phyloP scores from a whole-genome alignment of 768 basidiomycete genomes.

The Lyophyllum semitale region DNA sequence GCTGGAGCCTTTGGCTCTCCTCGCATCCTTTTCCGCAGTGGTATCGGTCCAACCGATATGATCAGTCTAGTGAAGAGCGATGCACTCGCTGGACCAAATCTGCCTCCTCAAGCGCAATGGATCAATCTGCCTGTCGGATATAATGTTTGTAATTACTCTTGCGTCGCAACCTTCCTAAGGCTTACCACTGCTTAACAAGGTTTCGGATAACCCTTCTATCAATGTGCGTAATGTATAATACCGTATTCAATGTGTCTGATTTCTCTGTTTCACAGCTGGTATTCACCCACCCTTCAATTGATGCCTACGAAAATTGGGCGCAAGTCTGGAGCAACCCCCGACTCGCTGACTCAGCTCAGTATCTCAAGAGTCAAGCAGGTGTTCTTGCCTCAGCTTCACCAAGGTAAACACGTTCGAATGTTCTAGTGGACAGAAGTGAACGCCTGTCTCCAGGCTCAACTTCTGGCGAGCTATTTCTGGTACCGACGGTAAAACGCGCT shows the following conservation, averaged over 20 bases:
- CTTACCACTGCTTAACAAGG: too few relatives aligned
- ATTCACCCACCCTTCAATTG: slow-evolving; percentile 63
- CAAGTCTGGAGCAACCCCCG: slow-evolving; percentile 55
- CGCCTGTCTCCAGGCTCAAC: slow-evolving; percentile 42
- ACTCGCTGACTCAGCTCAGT: slow-evolving; percentile 57
- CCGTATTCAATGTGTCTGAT: not conserved
- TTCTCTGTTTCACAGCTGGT: slow-evolving; percentile 40
- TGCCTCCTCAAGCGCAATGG: slow-evolving; percentile 51
- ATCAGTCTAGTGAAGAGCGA: slow-evolving; percentile 49
- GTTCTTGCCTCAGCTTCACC: slow-evolving; percentile 46
- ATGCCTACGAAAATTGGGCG: slow-evolving; percentile 68
- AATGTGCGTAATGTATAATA: slow-evolving; percentile 33
- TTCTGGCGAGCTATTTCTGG: slow-evolving; percentile 61
- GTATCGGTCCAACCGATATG: slow-evolving; percentile 64
- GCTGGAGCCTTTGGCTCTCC: slow-evolving; percentile 60
- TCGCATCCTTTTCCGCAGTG: slow-evolving; percentile 59
- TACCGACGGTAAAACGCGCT: slow-evolving; percentile 48
- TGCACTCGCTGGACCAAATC: slow-evolving; percentile 41
- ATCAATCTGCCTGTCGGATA: slow-evolving; percentile 63
- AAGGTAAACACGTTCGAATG: not conserved
- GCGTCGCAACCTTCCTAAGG: not conserved
- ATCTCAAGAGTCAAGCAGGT: slow-evolving; percentile 52
- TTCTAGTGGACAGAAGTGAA: not conserved
- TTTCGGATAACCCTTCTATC: slow-evolving; percentile 65
- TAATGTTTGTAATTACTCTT: slow-evolving; percentile 31